Percentiles rank a stretch among this genome's conserved stretches.
These are phyloP conservation scores for Neopestalotiopsis rosae DNA, from an alignment of 2,329 filamentous ascomycete genomes.

Conservation along the genomic window DNA sequence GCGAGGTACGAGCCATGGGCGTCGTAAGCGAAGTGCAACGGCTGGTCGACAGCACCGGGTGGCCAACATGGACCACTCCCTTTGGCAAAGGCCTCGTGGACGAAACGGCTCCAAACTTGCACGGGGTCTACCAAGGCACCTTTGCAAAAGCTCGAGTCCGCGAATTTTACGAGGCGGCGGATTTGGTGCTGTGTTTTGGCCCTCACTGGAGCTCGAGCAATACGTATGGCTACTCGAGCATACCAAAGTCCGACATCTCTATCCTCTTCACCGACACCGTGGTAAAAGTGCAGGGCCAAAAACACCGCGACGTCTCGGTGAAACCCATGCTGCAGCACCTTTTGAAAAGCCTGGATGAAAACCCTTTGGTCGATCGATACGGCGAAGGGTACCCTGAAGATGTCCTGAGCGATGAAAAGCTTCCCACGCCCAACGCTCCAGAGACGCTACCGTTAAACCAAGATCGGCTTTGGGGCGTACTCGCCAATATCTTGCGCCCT, in stretches of 20 bases:
- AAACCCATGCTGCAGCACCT: not conserved
- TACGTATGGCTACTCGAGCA: conserved; percentile 43
- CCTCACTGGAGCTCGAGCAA: conserved; percentile 54
- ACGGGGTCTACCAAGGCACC: conserved; percentile 53
- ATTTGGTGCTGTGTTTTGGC: conserved; percentile 52
- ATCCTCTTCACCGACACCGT: conserved; percentile 14
- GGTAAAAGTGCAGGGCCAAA: not conserved
- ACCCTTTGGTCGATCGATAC: not conserved
- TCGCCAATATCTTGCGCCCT: conserved; percentile 51
- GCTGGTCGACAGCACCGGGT: conserved; percentile 47
- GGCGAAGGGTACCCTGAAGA: not conserved
- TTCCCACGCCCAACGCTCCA: not conserved
- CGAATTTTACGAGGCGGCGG: conserved; percentile 44
- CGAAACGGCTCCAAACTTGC: conserved; percentile 50
- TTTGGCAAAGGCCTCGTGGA: conserved; percentile 58
- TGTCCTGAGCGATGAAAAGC: not conserved
- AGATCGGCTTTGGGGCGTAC: conserved; percentile 51
- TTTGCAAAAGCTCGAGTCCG: conserved; percentile 41
- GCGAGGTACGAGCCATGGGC: conserved; percentile 48
- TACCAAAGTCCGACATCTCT: conserved; percentile 38
- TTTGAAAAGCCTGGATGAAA: not conserved
- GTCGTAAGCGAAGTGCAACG: conserved; percentile 47
- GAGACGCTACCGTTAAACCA: conserved; percentile 32
- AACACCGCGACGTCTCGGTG: not conserved
- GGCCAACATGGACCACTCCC: conserved; percentile 52